Conservation (phyloP, 768 basidiomycete genomes). For the Astraeus odoratus region DNA sequence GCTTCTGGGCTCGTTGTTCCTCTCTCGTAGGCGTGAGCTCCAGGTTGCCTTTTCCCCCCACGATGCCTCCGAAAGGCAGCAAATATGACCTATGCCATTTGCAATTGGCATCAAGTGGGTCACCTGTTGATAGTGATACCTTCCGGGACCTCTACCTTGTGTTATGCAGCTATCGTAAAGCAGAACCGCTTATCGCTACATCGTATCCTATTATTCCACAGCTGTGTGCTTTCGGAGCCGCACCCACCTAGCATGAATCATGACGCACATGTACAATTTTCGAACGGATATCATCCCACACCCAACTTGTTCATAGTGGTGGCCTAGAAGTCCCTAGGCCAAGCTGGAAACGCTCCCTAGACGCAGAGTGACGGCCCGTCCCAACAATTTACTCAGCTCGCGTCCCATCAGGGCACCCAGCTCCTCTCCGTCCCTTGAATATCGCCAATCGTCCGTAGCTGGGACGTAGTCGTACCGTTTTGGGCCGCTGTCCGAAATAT, state of each 20-base stretch:
- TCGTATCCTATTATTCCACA: too few species aligned
- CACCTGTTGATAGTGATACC: neutral
- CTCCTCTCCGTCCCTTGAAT: conserved; percentile 57
- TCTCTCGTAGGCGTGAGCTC: conserved; percentile 45
- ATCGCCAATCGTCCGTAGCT: conserved; percentile 60
- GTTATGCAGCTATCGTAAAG: too few species aligned
- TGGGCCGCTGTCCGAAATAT: conserved; percentile 60
- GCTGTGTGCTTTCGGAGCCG: too few species aligned
- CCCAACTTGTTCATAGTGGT: neutral
- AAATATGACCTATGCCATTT: neutral
- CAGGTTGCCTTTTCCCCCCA: conserved; percentile 3
- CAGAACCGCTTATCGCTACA: too few species aligned
- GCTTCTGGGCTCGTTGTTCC: conserved; percentile 55
- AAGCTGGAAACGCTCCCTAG: conserved; percentile 21
- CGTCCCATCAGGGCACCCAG: conserved; percentile 58
- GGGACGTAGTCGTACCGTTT: conserved; percentile 82
- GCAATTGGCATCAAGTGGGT: neutral
- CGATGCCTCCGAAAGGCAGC: conserved; percentile 1
- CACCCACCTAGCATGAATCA: too few species aligned
- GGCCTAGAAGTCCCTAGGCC: conserved; percentile 8
- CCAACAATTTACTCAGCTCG: conserved; percentile 51
- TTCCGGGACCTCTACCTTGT: too few species aligned
- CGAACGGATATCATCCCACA: too few species aligned
- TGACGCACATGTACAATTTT: too few species aligned
- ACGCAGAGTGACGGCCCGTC: conserved; percentile 27